A percentile compares a stretch with the other conserved stretches of the same genome.
Evolutionary conservation across 1,139 yeast genomes (phyloP).

Genomic region (Candida sp.): DNA sequence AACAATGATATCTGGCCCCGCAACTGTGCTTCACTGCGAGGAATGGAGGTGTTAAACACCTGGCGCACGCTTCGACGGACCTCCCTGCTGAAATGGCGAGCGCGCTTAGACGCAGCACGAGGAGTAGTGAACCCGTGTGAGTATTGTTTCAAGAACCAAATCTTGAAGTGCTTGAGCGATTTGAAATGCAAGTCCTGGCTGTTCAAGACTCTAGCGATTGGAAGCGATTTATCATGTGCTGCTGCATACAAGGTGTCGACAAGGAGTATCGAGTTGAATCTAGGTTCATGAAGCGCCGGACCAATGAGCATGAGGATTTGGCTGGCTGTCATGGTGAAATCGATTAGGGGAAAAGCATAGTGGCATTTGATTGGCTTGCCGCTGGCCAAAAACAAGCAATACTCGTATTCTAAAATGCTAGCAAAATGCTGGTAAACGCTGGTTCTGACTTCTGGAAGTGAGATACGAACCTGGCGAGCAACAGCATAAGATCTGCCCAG

Average conservation of each 20-base stretch:
- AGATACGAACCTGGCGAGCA: too few relatives aligned
- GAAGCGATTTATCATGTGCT: not conserved
- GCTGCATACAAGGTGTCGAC: not conserved
- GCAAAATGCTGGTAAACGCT: too few relatives aligned
- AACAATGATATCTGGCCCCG: not conserved
- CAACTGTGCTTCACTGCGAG: not conserved
- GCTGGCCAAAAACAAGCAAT: too few relatives aligned
- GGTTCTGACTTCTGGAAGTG: too few relatives aligned
- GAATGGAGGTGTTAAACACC: not conserved
- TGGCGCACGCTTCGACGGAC: not conserved
- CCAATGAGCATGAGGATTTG: too few relatives aligned
- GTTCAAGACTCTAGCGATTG: not conserved
- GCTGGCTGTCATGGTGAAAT: too few relatives aligned
- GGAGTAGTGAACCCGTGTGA: not conserved
- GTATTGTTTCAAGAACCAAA: not conserved
- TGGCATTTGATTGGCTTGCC: too few relatives aligned
- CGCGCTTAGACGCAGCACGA: not conserved
- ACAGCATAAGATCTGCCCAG: too few relatives aligned
- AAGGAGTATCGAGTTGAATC: too few relatives aligned
- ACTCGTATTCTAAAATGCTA: too few relatives aligned
- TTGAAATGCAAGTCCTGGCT: not conserved
- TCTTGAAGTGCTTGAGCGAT: not conserved
- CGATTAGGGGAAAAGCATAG: too few relatives aligned
- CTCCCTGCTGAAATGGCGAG: not conserved
- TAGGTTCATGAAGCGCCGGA: too few relatives aligned